Base-by-base conservation (phyloP, 352 stramenopile genomes). In the Lagenidium sp. region DNA sequence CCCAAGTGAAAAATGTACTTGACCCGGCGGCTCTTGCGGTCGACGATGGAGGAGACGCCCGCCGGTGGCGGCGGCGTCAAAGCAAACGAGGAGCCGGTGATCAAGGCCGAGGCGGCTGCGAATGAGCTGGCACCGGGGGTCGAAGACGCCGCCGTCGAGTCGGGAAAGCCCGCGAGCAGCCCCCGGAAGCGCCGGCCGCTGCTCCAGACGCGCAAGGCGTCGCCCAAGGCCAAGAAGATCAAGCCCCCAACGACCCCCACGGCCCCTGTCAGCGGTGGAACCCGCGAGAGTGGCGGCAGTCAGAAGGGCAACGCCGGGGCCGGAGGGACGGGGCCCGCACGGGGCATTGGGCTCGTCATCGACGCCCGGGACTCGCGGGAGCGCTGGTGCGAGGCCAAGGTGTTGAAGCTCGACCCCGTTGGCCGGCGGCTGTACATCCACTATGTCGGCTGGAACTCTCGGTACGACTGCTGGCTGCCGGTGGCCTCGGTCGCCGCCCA, bases 391-490 rank as follows among this genome's bases (percentile, higher is more conserved):
- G 73, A 86, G 48, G 77, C 70, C 28, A 74, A 74, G 29, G 61
- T 89, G 22, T 21, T 85, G 29, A 50, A 72, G 12, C 32, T 85
- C 22, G 53, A 85, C 40, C 37, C 44, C 8, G 30, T 47, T 1
- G 55, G 64, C 21, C 39, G 63, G 19, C 38, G 57, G 11, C 44
- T 79, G 18, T 84, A 69, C 21, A 64, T 86, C 34, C 77, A 89
- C 40, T 86, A 84, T 50, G 76, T 89, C 41, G 73, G 77, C 32
- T 89, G 73, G 73, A 89, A 89, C 50, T 41, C 73, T 2, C 65
- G 77, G 7, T 82, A 82, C 42, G 77, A 89, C 39, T 63, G 59
- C 36, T 89, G 77, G 77, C 48, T 85, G 8, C 18, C 50, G 10
- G 41, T 57, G 6, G 51, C 72, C n/a, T 61, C 59, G 3, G 47